phyloP scores from a whole-genome alignment of 306 rosid genomes.

The Quercus variabilis region DNA sequence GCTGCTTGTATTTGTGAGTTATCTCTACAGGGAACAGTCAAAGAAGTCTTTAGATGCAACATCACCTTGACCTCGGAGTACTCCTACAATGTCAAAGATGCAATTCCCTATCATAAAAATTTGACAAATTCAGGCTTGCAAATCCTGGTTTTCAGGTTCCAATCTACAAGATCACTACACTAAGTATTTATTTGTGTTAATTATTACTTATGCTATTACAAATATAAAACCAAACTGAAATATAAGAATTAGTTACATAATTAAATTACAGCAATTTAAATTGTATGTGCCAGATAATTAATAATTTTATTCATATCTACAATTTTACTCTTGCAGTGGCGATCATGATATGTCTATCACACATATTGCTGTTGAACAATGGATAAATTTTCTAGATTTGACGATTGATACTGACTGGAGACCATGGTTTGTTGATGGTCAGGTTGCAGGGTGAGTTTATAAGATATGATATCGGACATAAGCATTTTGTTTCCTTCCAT shows the following conservation, averaged over 20 bases:
- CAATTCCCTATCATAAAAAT: conserved; percentile 7
- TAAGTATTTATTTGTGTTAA: too few species aligned
- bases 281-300: background rate
- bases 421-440: conserved; percentile 14
- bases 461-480: background rate
- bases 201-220: too few species aligned
- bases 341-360: conserved; percentile 17
- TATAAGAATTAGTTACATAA: too few species aligned
- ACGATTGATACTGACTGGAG: background rate
- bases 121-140: conserved; percentile 12
- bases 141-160: conserved; percentile 20
- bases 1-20: background rate
- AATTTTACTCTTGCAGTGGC: conserved; percentile 8
- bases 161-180: background rate
- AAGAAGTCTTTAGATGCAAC: conserved; percentile 16
- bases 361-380: background rate
- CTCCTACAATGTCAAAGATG: background rate
- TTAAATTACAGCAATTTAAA: too few species aligned
- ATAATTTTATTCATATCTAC: too few species aligned
- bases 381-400: conserved; percentile 11
- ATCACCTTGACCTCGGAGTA: conserved; percentile 1
- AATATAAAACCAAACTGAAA: too few species aligned
- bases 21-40: conserved; percentile 19
- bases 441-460: conserved; percentile 24
- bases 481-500: background rate